Percentiles rank a stretch among this genome's conserved stretches.
Conservation (phyloP, 306 rosid species). For the Herpetospermum pedunculosum region DNA sequence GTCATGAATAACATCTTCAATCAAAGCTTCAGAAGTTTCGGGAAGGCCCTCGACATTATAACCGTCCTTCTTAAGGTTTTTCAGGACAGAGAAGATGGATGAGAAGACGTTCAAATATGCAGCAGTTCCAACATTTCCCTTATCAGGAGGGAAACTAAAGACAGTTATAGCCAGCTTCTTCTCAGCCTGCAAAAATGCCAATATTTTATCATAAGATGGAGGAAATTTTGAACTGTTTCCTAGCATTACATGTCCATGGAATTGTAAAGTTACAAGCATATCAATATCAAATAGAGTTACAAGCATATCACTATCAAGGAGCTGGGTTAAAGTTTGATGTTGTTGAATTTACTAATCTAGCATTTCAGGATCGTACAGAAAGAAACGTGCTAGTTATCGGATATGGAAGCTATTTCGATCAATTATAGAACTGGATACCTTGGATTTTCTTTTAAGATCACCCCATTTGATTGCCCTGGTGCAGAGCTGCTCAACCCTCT, state of each 20-base stretch:
- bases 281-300: not conserved
- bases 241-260: not conserved
- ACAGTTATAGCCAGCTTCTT: conserved; percentile 86
- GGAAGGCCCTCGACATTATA: conserved; percentile 88
- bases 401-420: not conserved
- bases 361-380: not conserved
- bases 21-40: conserved; percentile 82
- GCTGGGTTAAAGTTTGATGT: not conserved
- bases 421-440: conserved; percentile 18
- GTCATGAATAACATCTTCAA: conserved; percentile 86
- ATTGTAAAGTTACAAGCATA: not conserved
- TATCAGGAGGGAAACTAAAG: conserved; percentile 99
- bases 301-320: not conserved
- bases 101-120: conserved; percentile 93
- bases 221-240: not conserved
- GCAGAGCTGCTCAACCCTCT: conserved; percentile 51
- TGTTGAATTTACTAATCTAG: not conserved
- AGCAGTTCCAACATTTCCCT: conserved; percentile 97
- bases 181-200: conserved; percentile 43
- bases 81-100: conserved; percentile 78
- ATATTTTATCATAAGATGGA: not conserved
- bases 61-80: conserved; percentile 74
- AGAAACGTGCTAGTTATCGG: not conserved
- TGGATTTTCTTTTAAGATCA: conserved; percentile 39
- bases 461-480: conserved; percentile 54